phyloP scores from a whole-genome alignment of 371 early-diverging fungal species.

The Actinomucor elegans region DNA sequence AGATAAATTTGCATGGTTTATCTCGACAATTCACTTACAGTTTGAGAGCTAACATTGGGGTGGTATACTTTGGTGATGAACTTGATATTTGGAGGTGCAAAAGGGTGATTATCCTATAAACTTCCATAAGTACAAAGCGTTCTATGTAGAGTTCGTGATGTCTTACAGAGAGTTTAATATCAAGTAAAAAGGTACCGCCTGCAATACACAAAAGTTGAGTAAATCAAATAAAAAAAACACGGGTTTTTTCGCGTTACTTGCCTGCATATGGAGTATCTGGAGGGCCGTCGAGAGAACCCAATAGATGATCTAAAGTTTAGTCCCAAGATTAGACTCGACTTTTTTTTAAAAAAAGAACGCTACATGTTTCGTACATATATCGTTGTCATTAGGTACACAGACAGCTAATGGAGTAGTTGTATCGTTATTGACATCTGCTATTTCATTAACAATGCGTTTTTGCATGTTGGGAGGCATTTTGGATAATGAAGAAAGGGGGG shows the following conservation, averaged over 20 bases:
- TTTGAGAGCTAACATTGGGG: constrained; percentile 57
- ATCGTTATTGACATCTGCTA: constrained; percentile 19
- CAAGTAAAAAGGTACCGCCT: constrained; percentile 42
- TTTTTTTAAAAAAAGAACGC: not conserved
- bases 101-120: constrained; percentile 41
- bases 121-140: not conserved
- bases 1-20: not conserved
- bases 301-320: constrained; percentile 1
- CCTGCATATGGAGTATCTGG: constrained; percentile 36
- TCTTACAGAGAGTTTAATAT: constrained; percentile 35
- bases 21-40: constrained; percentile 27
- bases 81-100: constrained; percentile 51
- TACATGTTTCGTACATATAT: constrained; percentile 2
- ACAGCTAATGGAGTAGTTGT: not conserved
- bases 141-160: not conserved
- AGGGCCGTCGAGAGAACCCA: constrained; percentile 27
- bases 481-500: not conserved
- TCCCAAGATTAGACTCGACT: not conserved
- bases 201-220: not conserved
- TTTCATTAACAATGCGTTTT: constrained; percentile 18
- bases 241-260: not conserved
- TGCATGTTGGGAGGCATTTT: constrained; percentile 15
- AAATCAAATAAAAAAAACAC: not conserved
- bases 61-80: constrained; percentile 55
- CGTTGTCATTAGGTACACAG: not conserved